These are phyloP conservation scores for Viola pubescens DNA, from an alignment of 441 rosid species.

Conservation along the genomic window DNA sequence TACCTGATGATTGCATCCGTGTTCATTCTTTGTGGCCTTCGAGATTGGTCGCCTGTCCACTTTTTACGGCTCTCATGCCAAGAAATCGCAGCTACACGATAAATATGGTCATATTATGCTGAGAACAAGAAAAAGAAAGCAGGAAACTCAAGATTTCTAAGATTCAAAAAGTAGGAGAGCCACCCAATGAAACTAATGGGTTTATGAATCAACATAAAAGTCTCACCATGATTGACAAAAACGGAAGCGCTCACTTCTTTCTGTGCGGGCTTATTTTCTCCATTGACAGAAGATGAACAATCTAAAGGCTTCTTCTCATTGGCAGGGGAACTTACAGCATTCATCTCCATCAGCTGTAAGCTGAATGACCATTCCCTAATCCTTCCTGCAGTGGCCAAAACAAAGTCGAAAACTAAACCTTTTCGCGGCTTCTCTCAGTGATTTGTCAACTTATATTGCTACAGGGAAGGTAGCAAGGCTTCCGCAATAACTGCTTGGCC, in stretches of 20 bases:
- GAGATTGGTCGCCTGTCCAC: constrained; percentile 70
- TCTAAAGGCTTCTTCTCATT: constrained; percentile 29
- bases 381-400: constrained; percentile 3
- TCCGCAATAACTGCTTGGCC: constrained; percentile 18
- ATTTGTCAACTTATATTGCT: constrained; percentile 16
- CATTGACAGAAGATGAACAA: constrained; percentile 25
- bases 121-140: not conserved
- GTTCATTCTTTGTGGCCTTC: constrained; percentile 25
- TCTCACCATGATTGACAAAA: constrained; percentile 46
- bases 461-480: constrained; percentile 15
- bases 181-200: not conserved
- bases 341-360: constrained; percentile 29
- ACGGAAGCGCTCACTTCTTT: constrained; percentile 26
- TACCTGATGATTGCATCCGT: constrained; percentile 85
- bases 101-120: not conserved
- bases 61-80: constrained; percentile 74
- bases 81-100: constrained; percentile 45
- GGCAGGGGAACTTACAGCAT: constrained; percentile 28
- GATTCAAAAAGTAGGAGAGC: not conserved
- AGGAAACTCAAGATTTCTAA: not conserved
- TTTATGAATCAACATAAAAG: constrained; percentile 1
- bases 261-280: constrained; percentile 24
- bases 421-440: constrained; percentile 16
- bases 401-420: constrained; percentile 12
- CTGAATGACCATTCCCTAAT: constrained; percentile 35